Evolutionary conservation across 805 yeast species (phyloP), one percentile per base, ranked within the genome.

Genomic region (Clavispora santaluciae): DNA sequence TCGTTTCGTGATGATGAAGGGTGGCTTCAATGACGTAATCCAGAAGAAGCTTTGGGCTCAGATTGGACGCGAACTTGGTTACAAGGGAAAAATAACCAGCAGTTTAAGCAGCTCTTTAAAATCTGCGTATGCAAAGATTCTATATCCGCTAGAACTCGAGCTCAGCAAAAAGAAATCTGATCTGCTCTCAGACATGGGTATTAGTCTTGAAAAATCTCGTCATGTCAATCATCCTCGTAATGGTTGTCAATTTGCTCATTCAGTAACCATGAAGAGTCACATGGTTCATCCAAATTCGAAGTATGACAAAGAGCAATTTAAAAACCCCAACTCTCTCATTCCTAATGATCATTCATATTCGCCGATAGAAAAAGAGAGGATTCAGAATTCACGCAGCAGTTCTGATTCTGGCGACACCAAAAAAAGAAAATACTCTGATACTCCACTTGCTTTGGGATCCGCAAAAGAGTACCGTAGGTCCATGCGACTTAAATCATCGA

Each of bases 1-100:
- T 49, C 64, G 73, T 28, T 69, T 78, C 11, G 93, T 86, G 1
- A 64, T 72, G 15, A 55, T 75, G 13, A 66, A 83, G 44, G 93
- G 93, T 15, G 95, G 95, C 0, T 80, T 70, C 55, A 68, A 70
- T 9, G 68, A 61, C 9, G 89, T 86, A n/a, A 75, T 83, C 35
- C 60, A 72, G 41, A 74, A 73, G 41, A 83, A 84, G 53, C 66
- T 78, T 35, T 87, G 95, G 96, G 88, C 88, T 1, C 88, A 84
- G 54, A 75, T 87, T 8, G 91, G 91, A 11, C 69, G 89, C 40
- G 95, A 86, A 51, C 63, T 87, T 37, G 95, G 95, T 0, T 84
- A 81, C 56, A 73, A 78, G 23, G 88, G 87, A 2, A 74, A 79
- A 49, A 79, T 81, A 38, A 80, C 82, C 76, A 80, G 86, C 23